phyloP scores from a whole-genome alignment of 2,329 filamentous ascomycete genomes.

The Talaromyces verruculosus region DNA sequence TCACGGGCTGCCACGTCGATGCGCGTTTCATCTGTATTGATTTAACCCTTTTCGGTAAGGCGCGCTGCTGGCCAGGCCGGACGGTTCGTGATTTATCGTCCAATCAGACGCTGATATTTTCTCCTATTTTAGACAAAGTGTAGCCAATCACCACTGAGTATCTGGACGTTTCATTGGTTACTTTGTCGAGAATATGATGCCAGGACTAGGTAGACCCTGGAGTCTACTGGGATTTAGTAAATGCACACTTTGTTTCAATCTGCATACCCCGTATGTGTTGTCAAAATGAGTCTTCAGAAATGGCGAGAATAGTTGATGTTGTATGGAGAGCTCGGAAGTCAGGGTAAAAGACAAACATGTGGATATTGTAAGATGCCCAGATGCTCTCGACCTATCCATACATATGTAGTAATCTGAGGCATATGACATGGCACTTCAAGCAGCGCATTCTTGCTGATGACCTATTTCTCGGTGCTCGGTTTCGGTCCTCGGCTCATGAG shows the following conservation, averaged over 20 bases:
- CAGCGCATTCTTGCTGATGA: no score
- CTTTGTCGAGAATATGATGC: neutral
- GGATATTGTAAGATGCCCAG: neutral
- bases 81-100: neutral
- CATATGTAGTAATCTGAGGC: no score
- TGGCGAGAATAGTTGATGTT: neutral
- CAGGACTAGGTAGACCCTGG: no score
- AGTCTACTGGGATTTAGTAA: neutral
- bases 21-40: slow-evolving; percentile 15
- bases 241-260: neutral
- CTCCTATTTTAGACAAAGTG: neutral
- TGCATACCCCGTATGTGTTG: neutral
- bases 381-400: neutral
- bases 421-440: no score
- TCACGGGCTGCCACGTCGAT: slow-evolving; percentile 1
- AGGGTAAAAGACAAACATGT: neutral
- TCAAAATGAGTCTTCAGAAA: neutral
- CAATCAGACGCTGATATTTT: neutral
- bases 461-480: no score
- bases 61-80: neutral
- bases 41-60: slow-evolving; percentile 12
- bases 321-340: neutral
- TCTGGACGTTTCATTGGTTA: neutral
- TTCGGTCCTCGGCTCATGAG: neutral
- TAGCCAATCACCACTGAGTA: neutral